Evolutionary conservation across 2,329 filamentous ascomycete species (phyloP).

Genomic region (Sclerotiophoma versabilis): DNA sequence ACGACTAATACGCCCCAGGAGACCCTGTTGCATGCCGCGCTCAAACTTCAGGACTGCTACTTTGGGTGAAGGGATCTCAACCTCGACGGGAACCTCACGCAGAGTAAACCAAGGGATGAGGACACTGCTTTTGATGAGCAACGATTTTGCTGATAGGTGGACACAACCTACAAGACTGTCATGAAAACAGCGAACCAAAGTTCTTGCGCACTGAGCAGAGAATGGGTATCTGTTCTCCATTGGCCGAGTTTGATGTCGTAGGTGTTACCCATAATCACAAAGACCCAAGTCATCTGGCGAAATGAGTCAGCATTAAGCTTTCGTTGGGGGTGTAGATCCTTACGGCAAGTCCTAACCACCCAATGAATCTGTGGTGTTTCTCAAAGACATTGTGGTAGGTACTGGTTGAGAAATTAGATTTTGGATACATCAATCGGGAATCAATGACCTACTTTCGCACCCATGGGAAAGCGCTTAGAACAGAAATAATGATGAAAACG

Average conservation of each 20-base stretch:
- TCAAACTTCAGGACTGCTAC: conserved; percentile 44
- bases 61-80: conserved; percentile 46
- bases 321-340: not conserved
- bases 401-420: conserved; percentile 26
- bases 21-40: conserved; percentile 47
- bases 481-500: conserved; percentile 45
- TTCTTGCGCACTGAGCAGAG: conserved; percentile 43
- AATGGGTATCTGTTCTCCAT: conserved; percentile 38
- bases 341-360: conserved; percentile 47
- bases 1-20: conserved; percentile 44
- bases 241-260: conserved; percentile 46
- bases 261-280: conserved; percentile 42
- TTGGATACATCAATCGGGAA: too few relatives aligned
- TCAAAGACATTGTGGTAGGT: conserved; percentile 48
- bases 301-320: conserved; percentile 8
- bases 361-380: conserved; percentile 46
- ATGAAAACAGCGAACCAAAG: conserved; percentile 48
- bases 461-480: conserved; percentile 46
- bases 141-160: not conserved
- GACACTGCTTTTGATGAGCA: conserved; percentile 29
- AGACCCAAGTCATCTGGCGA: conserved; percentile 44
- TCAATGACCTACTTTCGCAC: conserved; percentile 40
- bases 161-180: conserved; percentile 42
- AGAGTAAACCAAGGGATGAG: conserved; percentile 47
- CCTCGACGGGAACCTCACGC: conserved; percentile 43